Evolutionary conservation across 2,329 filamentous ascomycete genomes (phyloP).

Genomic region (Pyricularia grisea): DNA sequence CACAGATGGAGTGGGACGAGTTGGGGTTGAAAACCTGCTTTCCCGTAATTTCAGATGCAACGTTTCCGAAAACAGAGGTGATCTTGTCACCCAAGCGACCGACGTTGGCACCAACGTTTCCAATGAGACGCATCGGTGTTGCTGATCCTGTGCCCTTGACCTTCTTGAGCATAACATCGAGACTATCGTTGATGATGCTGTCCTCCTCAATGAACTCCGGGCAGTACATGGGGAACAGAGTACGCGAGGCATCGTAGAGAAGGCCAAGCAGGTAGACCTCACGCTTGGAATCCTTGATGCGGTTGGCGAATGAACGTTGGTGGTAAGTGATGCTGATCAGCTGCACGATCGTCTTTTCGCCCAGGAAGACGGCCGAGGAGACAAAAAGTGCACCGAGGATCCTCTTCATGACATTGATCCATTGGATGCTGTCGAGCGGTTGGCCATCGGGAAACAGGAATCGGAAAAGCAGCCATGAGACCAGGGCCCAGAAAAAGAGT

Average conservation of each 20-base stretch:
- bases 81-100: slow-evolving; percentile 86
- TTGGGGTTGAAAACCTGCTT: slow-evolving; percentile 93
- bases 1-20: slow-evolving; percentile 79
- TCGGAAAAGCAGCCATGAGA: slow-evolving; percentile 52
- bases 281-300: slow-evolving; percentile 84
- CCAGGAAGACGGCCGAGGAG: slow-evolving; percentile 60
- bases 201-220: slow-evolving; percentile 86
- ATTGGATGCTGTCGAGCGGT: slow-evolving; percentile 34
- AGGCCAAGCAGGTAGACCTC: slow-evolving; percentile 73
- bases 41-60: slow-evolving; percentile 90
- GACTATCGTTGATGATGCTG: slow-evolving; percentile 78
- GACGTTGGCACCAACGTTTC: slow-evolving; percentile 50
- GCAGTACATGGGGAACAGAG: slow-evolving; percentile 88
- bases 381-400: slow-evolving; percentile 60
- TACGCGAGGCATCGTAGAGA: slow-evolving; percentile 82
- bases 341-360: slow-evolving; percentile 72
- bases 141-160: slow-evolving; percentile 43
- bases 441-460: slow-evolving; percentile 22
- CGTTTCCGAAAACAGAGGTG: slow-evolving; percentile 84
- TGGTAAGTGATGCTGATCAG: slow-evolving; percentile 81
- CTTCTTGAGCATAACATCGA: slow-evolving; percentile 57
- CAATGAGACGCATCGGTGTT: slow-evolving; percentile 71
- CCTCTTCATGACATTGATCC: slow-evolving; percentile 50
- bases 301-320: slow-evolving; percentile 69
- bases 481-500: slow-evolving; percentile 60